Evolutionary conservation across 257 asterid species (phyloP).

Genomic region (Plantago major): DNA sequence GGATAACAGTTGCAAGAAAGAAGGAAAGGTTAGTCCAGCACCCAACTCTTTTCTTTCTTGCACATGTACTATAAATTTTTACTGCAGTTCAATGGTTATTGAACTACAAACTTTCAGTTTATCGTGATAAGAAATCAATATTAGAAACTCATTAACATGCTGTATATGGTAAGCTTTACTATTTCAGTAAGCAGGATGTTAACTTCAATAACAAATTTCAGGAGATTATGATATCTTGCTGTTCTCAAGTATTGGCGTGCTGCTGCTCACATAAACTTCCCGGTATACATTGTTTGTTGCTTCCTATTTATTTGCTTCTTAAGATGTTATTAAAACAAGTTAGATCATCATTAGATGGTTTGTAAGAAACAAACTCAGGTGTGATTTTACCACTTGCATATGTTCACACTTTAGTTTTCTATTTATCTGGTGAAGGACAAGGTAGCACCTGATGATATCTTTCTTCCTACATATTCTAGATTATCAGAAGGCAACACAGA

Average conservation of each 20-base stretch:
- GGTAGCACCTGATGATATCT: no score
- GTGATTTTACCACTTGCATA: no score
- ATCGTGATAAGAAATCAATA: constrained; percentile 60
- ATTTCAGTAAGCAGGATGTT: neutral
- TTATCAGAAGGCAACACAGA: no score
- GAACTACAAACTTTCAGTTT: constrained; percentile 38
- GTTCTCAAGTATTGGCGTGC: constrained; percentile 97
- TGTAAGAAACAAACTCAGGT: no score
- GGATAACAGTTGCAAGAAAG: constrained; percentile 49
- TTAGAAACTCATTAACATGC: neutral
- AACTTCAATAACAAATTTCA: constrained; percentile 11
- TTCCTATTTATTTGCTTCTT: neutral
- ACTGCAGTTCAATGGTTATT: neutral
- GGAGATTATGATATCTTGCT: constrained; percentile 93
- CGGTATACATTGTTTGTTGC: constrained; percentile 30
- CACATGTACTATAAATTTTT: constrained; percentile 16
- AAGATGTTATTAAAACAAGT: no score
- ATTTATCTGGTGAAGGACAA: no score
- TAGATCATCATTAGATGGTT: no score
- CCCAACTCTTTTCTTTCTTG: constrained; percentile 17
- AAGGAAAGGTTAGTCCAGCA: constrained; percentile 40
- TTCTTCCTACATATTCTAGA: no score
- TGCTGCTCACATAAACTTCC: constrained; percentile 66
- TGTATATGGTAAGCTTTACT: neutral
- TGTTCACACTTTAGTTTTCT: no score